Evolutionary conservation across 441 rosid genomes (phyloP).

Genomic region (Euphorbia celastroides): DNA sequence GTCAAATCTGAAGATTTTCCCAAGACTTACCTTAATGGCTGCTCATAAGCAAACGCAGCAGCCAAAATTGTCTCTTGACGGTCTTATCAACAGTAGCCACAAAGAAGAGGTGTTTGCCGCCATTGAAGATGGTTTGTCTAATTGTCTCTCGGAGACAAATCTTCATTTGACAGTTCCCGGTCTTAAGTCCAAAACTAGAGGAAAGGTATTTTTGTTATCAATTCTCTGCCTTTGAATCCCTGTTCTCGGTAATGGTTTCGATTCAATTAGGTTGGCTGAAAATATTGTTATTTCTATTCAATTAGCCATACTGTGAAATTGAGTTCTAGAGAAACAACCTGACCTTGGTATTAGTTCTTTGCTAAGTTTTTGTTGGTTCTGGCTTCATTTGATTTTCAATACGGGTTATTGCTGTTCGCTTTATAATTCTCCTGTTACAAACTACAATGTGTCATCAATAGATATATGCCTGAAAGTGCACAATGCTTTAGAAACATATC

Average conservation of each 20-base stretch:
- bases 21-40: constrained; percentile 29
- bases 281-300: background rate
- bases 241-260: background rate
- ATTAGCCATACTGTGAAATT: background rate
- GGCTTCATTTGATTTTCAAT: background rate
- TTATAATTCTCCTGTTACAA: too few species aligned
- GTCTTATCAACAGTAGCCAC: constrained; percentile 39
- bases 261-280: background rate
- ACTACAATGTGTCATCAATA: too few species aligned
- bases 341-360: background rate
- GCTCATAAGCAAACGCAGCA: constrained; percentile 31
- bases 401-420: background rate
- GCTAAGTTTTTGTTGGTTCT: background rate
- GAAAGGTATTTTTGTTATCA: constrained; percentile 54
- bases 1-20: constrained; percentile 21
- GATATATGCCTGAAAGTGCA: too few species aligned
- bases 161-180: constrained; percentile 74
- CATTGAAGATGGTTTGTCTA: constrained; percentile 44
- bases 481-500: too few species aligned
- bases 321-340: background rate
- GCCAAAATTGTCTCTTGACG: constrained; percentile 41
- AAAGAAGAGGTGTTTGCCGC: constrained; percentile 56
- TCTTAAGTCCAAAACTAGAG: constrained; percentile 68
- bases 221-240: background rate
- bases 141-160: constrained; percentile 73